Base-by-base conservation (phyloP, 306 rosid species). In the Pyrus pyrifolia region DNA sequence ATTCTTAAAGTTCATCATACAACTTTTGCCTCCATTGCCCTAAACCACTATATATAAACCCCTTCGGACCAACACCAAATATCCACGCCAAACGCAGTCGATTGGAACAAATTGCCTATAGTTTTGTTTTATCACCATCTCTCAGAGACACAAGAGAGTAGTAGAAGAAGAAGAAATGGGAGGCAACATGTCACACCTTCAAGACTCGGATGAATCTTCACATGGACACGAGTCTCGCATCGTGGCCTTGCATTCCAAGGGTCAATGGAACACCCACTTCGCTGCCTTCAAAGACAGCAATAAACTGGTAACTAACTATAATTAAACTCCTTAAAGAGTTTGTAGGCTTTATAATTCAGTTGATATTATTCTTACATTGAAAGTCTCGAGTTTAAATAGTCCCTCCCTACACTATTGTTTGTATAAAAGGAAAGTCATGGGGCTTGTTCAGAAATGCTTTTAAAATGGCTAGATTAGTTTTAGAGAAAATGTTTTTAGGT, bases 201-300 rank as follows among this genome's bases (percentile, higher is more conserved):
- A 65, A 59, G 19, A 22, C 69, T 33, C 17, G 21, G 66, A 76
- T 42, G 38, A n/a, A 63, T 31, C 88, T 11, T 4, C 70, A 38
- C 73, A 70, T 12, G 81, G 12, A 30, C 71, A 67, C 8, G 74
- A 25, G 57, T 80, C 90, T 21, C 72, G 76, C 71, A 52, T 93
- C 81, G 78, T 81, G 22, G 71, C 82, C 49, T 80, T 87, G 72
- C 87, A 85, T 79, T 81, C 85, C 38, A 68, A 83, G 74, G 82
- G 78, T 19, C 77, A 87, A 69, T 93, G 97, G 98, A 85, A 83
- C 64, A 69, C 82, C 67, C 83, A 87, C 68, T 75, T 86, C 78
- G 81, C 85, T 74, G 89, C 89, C 44, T 78, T 79, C 59, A 86
- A 75, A 78, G 70, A 74, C 45, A 79, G 79, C 11, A 71, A 91